Conservation (phyloP, 1,284 basidiomycete genomes). For the Cystobasidium slooffiae region DNA sequence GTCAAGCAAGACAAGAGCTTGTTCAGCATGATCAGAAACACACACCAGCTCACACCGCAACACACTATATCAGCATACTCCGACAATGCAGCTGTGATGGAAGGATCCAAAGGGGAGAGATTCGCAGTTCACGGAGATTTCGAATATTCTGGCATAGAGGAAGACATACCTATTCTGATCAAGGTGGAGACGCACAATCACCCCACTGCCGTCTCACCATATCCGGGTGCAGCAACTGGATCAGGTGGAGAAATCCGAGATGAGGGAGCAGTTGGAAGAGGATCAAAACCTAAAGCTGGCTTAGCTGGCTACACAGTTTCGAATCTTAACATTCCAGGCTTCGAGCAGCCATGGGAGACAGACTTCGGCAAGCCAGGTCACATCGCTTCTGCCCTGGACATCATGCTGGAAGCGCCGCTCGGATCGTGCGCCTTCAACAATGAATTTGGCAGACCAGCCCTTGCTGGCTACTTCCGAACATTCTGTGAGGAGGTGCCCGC, state of each 20-base stretch:
- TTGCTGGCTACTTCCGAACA: slow-evolving; percentile 82
- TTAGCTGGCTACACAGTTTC: slow-evolving; percentile 93
- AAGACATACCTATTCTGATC: slow-evolving; percentile 87
- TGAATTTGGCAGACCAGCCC: slow-evolving; percentile 90
- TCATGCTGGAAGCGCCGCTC: slow-evolving; percentile 95
- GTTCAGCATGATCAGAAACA: slow-evolving; percentile 98
- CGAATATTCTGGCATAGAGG: slow-evolving; percentile 58
- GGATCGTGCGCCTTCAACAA: slow-evolving; percentile 98
- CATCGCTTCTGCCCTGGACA: slow-evolving; percentile 90
- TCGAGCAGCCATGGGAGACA: slow-evolving; percentile 86
- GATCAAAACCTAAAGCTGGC: slow-evolving; percentile 95
- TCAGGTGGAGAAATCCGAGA: slow-evolving; percentile 98
- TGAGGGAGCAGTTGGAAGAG: slow-evolving; percentile 92
- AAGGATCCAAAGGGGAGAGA: slow-evolving; percentile 76
- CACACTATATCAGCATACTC: slow-evolving; percentile 96
- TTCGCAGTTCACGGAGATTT: slow-evolving; percentile 65
- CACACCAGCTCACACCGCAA: slow-evolving; percentile 74
- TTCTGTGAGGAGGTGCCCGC: slow-evolving; percentile 70
- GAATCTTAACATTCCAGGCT: slow-evolving; percentile 87
- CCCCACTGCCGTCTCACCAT: slow-evolving; percentile 97
- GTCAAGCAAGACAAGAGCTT: slow-evolving; percentile 67
- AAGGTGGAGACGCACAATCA: slow-evolving; percentile 99
- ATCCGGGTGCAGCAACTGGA: slow-evolving; percentile 94
- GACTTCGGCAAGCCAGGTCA: slow-evolving; percentile 87
- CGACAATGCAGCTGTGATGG: slow-evolving; percentile 95